A percentile compares a stretch with the other conserved stretches of the same genome.
Evolutionary conservation across 139 green algal genomes (phyloP).

Genomic region (Spirogloea muscicola): DNA sequence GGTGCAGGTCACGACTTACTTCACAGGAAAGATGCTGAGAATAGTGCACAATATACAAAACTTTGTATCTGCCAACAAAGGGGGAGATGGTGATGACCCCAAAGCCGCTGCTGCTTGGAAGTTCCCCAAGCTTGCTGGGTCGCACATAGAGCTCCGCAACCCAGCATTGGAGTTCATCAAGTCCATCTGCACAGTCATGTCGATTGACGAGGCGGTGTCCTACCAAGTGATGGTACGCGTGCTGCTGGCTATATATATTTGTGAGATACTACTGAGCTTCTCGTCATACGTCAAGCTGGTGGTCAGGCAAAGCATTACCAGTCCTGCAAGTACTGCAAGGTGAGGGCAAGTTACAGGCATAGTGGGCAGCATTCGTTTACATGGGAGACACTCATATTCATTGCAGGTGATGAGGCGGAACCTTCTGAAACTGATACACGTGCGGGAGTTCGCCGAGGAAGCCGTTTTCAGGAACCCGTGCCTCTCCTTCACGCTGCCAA

Average conservation of each 20-base stretch:
- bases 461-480: constrained; percentile 79
- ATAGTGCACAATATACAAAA: constrained; percentile 50
- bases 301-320: no score
- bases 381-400: neutral
- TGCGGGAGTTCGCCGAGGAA: constrained; percentile 73
- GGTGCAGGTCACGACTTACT: constrained; percentile 52
- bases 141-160: constrained; percentile 72
- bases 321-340: no score
- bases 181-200: constrained; percentile 66
- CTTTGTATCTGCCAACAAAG: constrained; percentile 10
- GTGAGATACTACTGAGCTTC: no score
- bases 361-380: no score
- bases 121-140: constrained; percentile 77
- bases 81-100: no score
- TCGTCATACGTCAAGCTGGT: no score
- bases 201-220: constrained; percentile 61
- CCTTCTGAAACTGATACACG: constrained; percentile 73
- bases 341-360: no score
- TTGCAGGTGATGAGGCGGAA: constrained; percentile 61
- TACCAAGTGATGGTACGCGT: constrained; percentile 64
- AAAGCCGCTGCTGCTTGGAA: constrained; percentile 45
- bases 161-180: constrained; percentile 82
- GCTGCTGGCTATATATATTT: no score
- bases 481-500: constrained; percentile 72
- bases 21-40: constrained; percentile 68